Conservation (phyloP, 306 rosid species). For the Lablab purpureus region DNA sequence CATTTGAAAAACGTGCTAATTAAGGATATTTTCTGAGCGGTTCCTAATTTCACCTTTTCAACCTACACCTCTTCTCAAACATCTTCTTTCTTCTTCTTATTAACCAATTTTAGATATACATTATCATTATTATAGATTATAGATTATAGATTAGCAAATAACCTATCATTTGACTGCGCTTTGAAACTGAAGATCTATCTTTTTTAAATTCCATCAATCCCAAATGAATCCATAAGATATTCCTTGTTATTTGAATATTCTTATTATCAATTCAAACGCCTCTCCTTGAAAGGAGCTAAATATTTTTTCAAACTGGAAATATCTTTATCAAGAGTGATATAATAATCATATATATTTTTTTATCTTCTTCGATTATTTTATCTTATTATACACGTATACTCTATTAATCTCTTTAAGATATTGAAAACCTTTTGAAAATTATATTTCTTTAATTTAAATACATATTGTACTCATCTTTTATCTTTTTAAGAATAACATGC, state of each 20-base stretch:
- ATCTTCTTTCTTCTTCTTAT: neutral
- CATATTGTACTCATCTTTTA: neutral
- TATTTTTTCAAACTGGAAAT: neutral
- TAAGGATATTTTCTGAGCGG: neutral
- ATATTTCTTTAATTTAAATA: neutral
- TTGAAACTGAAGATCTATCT: neutral
- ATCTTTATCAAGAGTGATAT: neutral
- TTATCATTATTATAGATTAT: neutral
- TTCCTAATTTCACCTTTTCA: neutral
- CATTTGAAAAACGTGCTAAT: constrained; percentile 10
- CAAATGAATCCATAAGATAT: neutral
- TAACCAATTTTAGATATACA: neutral
- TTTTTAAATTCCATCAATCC: neutral
- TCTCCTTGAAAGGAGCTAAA: neutral
- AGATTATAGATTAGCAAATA: too few species aligned
- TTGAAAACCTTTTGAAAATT: too few species aligned
- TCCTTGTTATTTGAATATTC: neutral
- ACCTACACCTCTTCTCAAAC: neutral
- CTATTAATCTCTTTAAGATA: too few species aligned
- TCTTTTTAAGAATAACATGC: neutral
- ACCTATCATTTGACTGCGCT: too few species aligned
- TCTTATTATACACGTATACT: too few species aligned
- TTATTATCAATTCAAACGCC: neutral
- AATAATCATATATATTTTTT: too few species aligned
- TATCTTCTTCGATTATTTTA: too few species aligned